Conservation (phyloP, 805 yeast species). For the Pichia cabralensis region DNA sequence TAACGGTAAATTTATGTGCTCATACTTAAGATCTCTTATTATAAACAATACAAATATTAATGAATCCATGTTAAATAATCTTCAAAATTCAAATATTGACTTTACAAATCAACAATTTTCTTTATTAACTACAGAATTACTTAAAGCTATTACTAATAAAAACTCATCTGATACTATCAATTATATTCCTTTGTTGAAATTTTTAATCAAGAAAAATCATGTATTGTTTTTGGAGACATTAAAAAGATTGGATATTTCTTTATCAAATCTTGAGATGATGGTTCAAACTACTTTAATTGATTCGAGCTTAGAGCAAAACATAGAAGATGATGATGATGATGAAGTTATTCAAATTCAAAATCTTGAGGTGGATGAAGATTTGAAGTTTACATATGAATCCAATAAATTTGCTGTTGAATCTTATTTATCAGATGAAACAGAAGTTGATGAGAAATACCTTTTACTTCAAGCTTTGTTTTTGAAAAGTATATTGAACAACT, state of each 20-base stretch:
- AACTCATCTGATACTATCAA: slow-evolving; percentile 16
- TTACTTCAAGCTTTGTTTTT: slow-evolving; percentile 33
- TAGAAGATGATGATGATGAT: slow-evolving; percentile 21
- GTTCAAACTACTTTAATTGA: slow-evolving; percentile 51
- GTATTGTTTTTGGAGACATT: slow-evolving; percentile 31
- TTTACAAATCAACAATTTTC: slow-evolving; percentile 16
- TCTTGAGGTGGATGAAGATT: slow-evolving; percentile 15
- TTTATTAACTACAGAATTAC: slow-evolving; percentile 15
- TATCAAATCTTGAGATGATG: slow-evolving; percentile 50
- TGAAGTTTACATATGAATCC: slow-evolving; percentile 8
- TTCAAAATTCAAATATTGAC: slow-evolving; percentile 8
- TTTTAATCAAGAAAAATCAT: slow-evolving; percentile 29
- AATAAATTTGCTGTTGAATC: slow-evolving; percentile 19
- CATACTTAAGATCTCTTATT: slow-evolving; percentile 22
- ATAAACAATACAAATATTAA: slow-evolving; percentile 8
- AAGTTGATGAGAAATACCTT: slow-evolving; percentile 31
- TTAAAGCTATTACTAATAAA: slow-evolving; percentile 12
- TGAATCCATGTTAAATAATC: slow-evolving; percentile 4
- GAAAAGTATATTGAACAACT: slow-evolving; percentile 27
- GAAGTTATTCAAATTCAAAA: slow-evolving; percentile 21
- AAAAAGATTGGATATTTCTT: slow-evolving; percentile 23
- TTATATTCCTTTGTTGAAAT: slow-evolving; percentile 26
- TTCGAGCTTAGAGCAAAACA: slow-evolving; percentile 15
- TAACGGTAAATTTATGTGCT: slow-evolving; percentile 20
- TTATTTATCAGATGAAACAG: slow-evolving; percentile 25